Conservation (phyloP, 1,284 basidiomycete species). For the Cryptococcus neoformans region DNA sequence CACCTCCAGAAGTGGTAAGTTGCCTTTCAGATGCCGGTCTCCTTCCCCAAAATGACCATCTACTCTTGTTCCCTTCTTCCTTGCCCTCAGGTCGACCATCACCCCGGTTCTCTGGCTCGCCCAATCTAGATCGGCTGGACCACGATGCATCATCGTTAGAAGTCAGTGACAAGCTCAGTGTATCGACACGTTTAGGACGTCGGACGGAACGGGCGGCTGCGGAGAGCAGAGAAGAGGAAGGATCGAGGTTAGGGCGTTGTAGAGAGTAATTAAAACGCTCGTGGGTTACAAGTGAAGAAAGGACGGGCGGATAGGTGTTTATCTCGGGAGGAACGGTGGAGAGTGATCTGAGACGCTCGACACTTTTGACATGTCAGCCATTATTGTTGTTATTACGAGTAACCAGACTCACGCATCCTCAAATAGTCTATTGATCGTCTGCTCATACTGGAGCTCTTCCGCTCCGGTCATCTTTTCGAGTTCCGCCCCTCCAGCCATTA, state of each 20-base stretch:
- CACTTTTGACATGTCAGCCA: slow-evolving; percentile 14
- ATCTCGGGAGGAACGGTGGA: slow-evolving; percentile 31
- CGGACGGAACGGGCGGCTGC: slow-evolving; percentile 15
- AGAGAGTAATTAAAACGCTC: slow-evolving; percentile 36
- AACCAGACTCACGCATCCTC: slow-evolving; percentile 27
- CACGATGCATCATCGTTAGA: slow-evolving; percentile 22
- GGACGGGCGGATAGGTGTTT: slow-evolving; percentile 39
- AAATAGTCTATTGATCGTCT: slow-evolving; percentile 12
- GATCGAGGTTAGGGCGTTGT: slow-evolving; percentile 35
- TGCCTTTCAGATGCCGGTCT: slow-evolving; percentile 29
- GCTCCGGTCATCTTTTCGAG: slow-evolving; percentile 24
- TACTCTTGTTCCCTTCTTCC: slow-evolving; percentile 14
- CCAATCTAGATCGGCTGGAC: slow-evolving; percentile 38
- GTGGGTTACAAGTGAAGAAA: slow-evolving; percentile 37
- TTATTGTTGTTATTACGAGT: neutral
- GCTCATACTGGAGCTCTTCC: slow-evolving; percentile 19
- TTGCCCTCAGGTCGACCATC: neutral
- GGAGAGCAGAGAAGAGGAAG: slow-evolving; percentile 38
- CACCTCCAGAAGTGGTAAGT: slow-evolving; percentile 45
- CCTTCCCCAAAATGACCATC: slow-evolving; percentile 47
- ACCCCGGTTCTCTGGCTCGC: slow-evolving; percentile 34
- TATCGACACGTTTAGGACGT: slow-evolving; percentile 13
- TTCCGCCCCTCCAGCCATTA: slow-evolving; percentile 20
- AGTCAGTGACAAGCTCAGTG: slow-evolving; percentile 10
- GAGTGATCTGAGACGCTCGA: slow-evolving; percentile 26